Evolutionary conservation across 2,329 filamentous ascomycete genomes (phyloP).

Genomic region (Pseudogymnoascus sp.): DNA sequence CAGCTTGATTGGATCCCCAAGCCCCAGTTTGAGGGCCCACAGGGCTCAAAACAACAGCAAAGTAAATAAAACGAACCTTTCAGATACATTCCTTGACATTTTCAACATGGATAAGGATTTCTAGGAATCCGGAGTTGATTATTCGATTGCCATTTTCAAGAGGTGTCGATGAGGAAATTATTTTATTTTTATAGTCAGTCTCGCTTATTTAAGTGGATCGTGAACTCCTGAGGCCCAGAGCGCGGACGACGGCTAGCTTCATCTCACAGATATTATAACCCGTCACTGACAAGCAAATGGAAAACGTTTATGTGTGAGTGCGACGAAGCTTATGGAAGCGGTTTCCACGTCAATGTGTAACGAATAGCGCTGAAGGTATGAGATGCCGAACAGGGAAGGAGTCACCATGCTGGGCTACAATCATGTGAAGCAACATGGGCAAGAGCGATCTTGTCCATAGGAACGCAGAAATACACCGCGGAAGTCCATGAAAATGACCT

Average conservation of each 20-base stretch:
- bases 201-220: constrained; percentile 11
- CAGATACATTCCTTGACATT: background rate
- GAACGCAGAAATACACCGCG: background rate
- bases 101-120: background rate
- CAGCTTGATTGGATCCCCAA: background rate
- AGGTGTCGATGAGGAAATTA: background rate
- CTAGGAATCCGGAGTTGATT: background rate
- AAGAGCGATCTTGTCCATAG: background rate
- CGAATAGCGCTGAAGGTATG: background rate
- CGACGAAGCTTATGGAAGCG: background rate
- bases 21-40: background rate
- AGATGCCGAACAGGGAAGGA: background rate
- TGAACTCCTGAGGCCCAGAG: background rate
- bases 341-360: background rate
- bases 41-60: background rate
- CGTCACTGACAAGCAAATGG: background rate
- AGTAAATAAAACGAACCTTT: background rate
- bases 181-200: constrained; percentile 10
- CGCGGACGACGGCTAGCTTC: background rate
- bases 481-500: background rate
- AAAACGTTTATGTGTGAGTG: background rate
- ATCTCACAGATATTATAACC: background rate
- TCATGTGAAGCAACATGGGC: background rate
- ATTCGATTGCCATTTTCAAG: background rate
- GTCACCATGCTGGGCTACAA: background rate